phyloP scores from a whole-genome alignment of 495 filamentous ascomycete species.

The Amniculicola lignicola region DNA sequence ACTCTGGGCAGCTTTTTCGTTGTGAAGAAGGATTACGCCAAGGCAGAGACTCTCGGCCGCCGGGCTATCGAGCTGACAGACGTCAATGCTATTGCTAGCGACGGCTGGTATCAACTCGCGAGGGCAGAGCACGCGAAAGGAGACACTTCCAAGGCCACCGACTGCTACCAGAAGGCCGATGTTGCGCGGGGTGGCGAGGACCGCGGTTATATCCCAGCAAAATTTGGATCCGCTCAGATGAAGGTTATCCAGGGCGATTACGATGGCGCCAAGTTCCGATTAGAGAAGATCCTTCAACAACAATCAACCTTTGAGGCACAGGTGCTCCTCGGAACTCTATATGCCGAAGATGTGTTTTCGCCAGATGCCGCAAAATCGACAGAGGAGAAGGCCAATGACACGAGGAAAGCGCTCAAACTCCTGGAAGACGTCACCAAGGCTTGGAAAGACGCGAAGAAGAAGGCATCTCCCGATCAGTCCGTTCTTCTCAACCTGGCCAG shows the following conservation, averaged over 20 bases:
- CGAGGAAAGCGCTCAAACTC: slow-evolving; percentile 75
- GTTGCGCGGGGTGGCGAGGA: slow-evolving; percentile 83
- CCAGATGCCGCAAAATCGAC: slow-evolving; percentile 67
- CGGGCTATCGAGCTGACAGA: slow-evolving; percentile 94
- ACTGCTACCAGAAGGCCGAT: slow-evolving; percentile 85
- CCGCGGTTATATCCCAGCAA: slow-evolving; percentile 83
- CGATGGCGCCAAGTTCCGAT: slow-evolving; percentile 84
- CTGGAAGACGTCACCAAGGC: slow-evolving; percentile 80
- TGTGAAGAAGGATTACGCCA: slow-evolving; percentile 66
- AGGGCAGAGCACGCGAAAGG: slow-evolving; percentile 77
- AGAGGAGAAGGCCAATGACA: slow-evolving; percentile 80
- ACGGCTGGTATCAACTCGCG: slow-evolving; percentile 92
- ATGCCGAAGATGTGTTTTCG: slow-evolving; percentile 89
- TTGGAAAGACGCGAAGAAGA: slow-evolving; percentile 89
- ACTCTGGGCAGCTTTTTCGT: slow-evolving; percentile 88
- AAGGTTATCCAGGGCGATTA: slow-evolving; percentile 77
- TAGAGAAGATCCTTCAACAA: slow-evolving; percentile 89
- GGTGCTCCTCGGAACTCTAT: slow-evolving; percentile 81
- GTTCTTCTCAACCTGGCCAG: slow-evolving; percentile 90
- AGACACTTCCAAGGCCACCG: slow-evolving; percentile 64
- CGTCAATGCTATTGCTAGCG: slow-evolving; percentile 90
- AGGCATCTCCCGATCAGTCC: slow-evolving; percentile 70
- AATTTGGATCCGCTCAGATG: slow-evolving; percentile 87
- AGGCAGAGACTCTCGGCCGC: slow-evolving; percentile 81
- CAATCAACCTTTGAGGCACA: slow-evolving; percentile 86